Conservation (phyloP, 1,284 basidiomycete genomes). For the Ustilago sp. region DNA sequence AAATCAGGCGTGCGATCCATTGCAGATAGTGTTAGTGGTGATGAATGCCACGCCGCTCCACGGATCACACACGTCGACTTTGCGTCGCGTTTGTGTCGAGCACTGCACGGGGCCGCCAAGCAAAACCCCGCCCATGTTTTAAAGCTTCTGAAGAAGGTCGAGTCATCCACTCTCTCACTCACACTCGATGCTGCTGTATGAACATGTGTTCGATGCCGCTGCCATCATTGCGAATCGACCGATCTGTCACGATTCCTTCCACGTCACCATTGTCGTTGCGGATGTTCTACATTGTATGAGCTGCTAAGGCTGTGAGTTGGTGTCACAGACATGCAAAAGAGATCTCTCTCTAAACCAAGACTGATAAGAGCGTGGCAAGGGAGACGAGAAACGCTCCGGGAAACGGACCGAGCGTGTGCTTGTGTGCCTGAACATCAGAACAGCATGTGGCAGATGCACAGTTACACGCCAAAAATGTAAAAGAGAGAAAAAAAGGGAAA, state of each 20-base stretch:
- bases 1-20: no score
- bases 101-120: neutral
- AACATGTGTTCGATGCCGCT: neutral
- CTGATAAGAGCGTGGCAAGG: neutral
- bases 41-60: neutral
- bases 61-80: neutral
- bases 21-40: neutral
- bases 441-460: neutral
- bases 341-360: no score
- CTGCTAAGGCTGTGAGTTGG: no score
- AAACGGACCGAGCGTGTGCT: neutral
- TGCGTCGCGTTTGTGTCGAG: neutral
- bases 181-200: neutral
- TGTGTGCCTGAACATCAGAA: neutral
- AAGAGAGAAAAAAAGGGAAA: no score
- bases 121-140: neutral
- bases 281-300: no score
- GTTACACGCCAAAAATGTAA: neutral
- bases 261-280: neutral
- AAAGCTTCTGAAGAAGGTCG: slow-evolving; percentile 19
- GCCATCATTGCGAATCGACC: neutral
- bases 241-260: neutral
- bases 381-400: neutral
- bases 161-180: slow-evolving; percentile 1
- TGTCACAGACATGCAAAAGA: no score